Evolutionary conservation across 2,329 filamentous ascomycete species (phyloP), one percentile per base, ranked within the genome.

Genomic region (Pyrenophora seminiperda): DNA sequence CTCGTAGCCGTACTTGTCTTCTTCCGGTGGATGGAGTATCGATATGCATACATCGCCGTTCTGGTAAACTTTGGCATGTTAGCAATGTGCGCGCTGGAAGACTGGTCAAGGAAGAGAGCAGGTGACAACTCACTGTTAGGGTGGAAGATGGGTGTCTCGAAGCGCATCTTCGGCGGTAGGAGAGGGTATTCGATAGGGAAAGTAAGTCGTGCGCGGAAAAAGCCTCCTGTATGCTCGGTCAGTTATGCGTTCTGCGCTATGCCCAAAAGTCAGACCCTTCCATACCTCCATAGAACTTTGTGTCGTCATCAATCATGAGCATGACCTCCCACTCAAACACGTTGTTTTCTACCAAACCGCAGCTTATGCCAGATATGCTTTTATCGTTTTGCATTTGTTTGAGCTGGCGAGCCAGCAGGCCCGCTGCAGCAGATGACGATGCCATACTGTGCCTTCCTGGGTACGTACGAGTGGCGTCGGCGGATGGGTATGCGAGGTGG

Each of bases 291-390:
- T 97, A 97, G 74, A 90, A 89, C 76, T 92, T 93, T 76, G 89
- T 92, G 70, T 96, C 91, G 65, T 97, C 92, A 56, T 85, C 91
- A 60, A 97, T 93, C 93, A 99, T 97, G 54, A 99, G 84, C 89
- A 97, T 96, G 15, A 97, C 91, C 75, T 97, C 92, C 94, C 94
- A 99, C 78, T 96, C 89, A 61, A 97, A 97, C 7, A 97, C 86
- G 71, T 96, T 88, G 73, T 89, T 89, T 66, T 87, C 86, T 43
- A 92, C 86, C 34, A 99, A 79, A 0, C 94, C 94, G 66, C 91
- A 96, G 55, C 91, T 97, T 68, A 97, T 96, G 44, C 93, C 94
- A 0, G 91, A 91, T 38, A 97, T 88, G 74, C 96, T 91, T 71
- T 91, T 93, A 72, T 90, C 87, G 18, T 83, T 85, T 76, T 96